Percentiles rank a stretch among this genome's conserved stretches.
These are phyloP conservation scores for Peronospora destructor DNA, from an alignment of 352 stramenopile species.

Conservation along the genomic window DNA sequence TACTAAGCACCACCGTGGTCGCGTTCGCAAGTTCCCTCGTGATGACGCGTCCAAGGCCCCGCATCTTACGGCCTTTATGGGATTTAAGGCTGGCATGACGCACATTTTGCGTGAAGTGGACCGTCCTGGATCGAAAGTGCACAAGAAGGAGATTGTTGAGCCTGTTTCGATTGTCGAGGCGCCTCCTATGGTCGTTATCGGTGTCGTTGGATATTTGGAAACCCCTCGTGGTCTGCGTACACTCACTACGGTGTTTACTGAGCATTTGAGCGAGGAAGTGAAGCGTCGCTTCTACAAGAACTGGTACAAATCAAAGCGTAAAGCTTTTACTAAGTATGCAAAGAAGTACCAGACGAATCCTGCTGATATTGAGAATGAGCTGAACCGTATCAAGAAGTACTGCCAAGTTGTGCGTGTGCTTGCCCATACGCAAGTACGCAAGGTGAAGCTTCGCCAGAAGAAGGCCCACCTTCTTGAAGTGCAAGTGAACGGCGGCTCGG, in stretches of 20 bases:
- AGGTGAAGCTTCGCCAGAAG: constrained; percentile 99
- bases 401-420: constrained; percentile 99
- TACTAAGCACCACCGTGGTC: constrained; percentile 98
- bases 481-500: constrained; percentile 98
- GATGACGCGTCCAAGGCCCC: constrained; percentile 93
- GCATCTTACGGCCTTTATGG: constrained; percentile 99
- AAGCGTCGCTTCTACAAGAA: constrained; percentile 99
- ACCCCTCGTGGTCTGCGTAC: constrained; percentile 97
- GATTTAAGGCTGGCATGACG: constrained; percentile 99
- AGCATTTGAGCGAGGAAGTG: constrained; percentile 98
- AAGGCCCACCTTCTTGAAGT: constrained; percentile 99
- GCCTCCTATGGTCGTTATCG: constrained; percentile 98
- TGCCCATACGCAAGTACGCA: constrained; percentile 98
- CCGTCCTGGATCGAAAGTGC: constrained; percentile 97
- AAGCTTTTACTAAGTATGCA: constrained; percentile 99
- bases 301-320: constrained; percentile 99
- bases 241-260: constrained; percentile 98
- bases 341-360: constrained; percentile 97
- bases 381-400: constrained; percentile 99
- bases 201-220: constrained; percentile 99
- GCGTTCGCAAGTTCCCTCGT: constrained; percentile 98
- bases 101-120: constrained; percentile 99
- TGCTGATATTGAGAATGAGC: constrained; percentile 92
- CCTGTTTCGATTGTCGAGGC: constrained; percentile 99
- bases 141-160: constrained; percentile 99